Evolutionary conservation across 176 grass and related monocot genomes (phyloP).

Genomic region (Avena eriantha): DNA sequence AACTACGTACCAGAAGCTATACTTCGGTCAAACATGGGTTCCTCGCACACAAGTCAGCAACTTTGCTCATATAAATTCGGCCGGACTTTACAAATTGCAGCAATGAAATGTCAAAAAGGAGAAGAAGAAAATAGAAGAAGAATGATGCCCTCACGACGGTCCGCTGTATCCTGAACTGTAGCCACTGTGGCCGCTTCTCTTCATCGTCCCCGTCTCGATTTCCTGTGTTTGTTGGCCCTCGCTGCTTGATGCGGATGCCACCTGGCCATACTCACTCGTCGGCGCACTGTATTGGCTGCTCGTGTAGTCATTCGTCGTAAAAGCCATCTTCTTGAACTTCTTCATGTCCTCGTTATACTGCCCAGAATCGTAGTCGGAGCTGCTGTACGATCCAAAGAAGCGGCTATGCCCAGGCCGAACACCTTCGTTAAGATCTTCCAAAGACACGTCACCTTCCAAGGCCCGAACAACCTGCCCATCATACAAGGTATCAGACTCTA

Average conservation of each 20-base stretch:
- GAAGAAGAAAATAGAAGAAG: background rate
- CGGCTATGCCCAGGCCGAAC: slow-evolving; percentile 75
- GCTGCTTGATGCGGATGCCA: slow-evolving; percentile 81
- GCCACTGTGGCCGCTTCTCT: slow-evolving; percentile 52
- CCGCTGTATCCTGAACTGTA: slow-evolving; percentile 71
- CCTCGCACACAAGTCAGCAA: slow-evolving; percentile 54
- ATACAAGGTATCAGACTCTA: slow-evolving; percentile 4
- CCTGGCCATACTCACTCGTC: slow-evolving; percentile 87
- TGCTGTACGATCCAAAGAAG: slow-evolving; percentile 72
- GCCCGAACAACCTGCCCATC: slow-evolving; percentile 73
- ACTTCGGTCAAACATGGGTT: slow-evolving; percentile 46
- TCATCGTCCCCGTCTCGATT: slow-evolving; percentile 62
- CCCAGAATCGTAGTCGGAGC: slow-evolving; percentile 83
- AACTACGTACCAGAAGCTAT: slow-evolving; percentile 50
- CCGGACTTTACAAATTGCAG: slow-evolving; percentile 57
- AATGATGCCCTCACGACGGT: slow-evolving; percentile 43
- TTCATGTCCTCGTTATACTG: slow-evolving; percentile 91
- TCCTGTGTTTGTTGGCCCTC: slow-evolving; percentile 78
- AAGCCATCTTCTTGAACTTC: slow-evolving; percentile 84
- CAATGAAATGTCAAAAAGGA: slow-evolving; percentile 12
- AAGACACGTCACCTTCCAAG: slow-evolving; percentile 86
- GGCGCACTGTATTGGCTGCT: slow-evolving; percentile 92
- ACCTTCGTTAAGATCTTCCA: slow-evolving; percentile 89
- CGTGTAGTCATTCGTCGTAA: slow-evolving; percentile 61
- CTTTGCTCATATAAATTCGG: slow-evolving; percentile 45